phyloP scores from a whole-genome alignment of 495 filamentous ascomycete genomes.

The Corynascus novoguineensis region DNA sequence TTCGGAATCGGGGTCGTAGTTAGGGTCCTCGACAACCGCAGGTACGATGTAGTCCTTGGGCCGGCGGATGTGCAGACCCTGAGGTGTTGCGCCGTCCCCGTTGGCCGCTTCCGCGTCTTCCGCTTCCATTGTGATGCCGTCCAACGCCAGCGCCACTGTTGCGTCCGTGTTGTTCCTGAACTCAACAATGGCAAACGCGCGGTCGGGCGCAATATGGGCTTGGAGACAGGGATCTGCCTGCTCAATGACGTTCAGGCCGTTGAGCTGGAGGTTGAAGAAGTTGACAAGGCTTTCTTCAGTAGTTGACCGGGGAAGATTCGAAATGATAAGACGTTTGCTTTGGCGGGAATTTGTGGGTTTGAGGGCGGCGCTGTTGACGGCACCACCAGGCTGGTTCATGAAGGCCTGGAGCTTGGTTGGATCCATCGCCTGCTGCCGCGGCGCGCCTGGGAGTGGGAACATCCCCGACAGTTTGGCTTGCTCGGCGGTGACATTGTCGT shows the following conservation, averaged over 20 bases:
- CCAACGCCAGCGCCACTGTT: constrained; percentile 83
- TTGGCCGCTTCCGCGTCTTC: constrained; percentile 52
- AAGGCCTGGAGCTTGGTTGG: constrained; percentile 91
- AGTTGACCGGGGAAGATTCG: constrained; percentile 66
- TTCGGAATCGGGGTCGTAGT: constrained; percentile 61
- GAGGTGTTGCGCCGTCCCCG: constrained; percentile 45
- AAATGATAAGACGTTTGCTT: constrained; percentile 80
- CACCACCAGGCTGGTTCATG: constrained; percentile 79
- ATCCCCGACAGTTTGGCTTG: constrained; percentile 99
- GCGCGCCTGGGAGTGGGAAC: constrained; percentile 96
- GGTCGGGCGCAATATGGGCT: constrained; percentile 72
- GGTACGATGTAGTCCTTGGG: constrained; percentile 99
- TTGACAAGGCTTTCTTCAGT: constrained; percentile 66
- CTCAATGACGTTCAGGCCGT: constrained; percentile 84
- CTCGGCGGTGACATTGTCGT: constrained; percentile 97
- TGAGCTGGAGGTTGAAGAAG: constrained; percentile 96
- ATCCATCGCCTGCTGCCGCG: constrained; percentile 94
- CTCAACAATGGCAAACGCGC: constrained; percentile 77
- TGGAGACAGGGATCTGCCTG: constrained; percentile 81
- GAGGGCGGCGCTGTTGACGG: constrained; percentile 65
- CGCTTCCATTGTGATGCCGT: constrained; percentile 83
- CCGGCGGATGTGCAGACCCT: constrained; percentile 74
- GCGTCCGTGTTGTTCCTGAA: constrained; percentile 84
- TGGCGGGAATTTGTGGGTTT: constrained; percentile 92
- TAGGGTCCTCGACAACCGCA: constrained; percentile 65